Percentiles rank a stretch among this genome's conserved stretches.
phyloP scores from a whole-genome alignment of 139 green algal genomes.

The Nannochloris sp. region DNA sequence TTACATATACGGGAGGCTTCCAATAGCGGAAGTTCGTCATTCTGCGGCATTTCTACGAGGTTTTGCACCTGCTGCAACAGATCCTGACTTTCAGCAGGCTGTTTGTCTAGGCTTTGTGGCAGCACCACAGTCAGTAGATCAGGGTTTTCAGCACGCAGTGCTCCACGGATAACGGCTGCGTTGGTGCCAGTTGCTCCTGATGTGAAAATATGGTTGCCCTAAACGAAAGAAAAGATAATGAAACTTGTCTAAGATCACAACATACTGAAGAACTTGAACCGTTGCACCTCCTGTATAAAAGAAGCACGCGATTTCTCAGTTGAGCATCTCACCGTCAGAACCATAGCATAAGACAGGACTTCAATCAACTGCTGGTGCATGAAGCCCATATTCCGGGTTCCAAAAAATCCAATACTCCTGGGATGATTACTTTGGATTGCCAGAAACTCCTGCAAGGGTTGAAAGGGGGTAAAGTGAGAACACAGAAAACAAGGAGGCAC shows the following conservation, averaged over 20 bases:
- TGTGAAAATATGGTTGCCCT: slow-evolving; percentile 97
- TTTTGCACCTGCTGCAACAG: slow-evolving; percentile 84
- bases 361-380: slow-evolving; percentile 98
- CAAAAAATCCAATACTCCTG: slow-evolving; percentile 94
- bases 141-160: slow-evolving; percentile 82
- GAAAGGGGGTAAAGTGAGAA: background rate
- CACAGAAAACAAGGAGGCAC: background rate
- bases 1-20: slow-evolving; percentile 95
- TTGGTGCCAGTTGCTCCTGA: slow-evolving; percentile 94
- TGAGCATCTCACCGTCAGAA: slow-evolving; percentile 73
- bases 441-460: slow-evolving; percentile 82
- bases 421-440: slow-evolving; percentile 91
- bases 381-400: slow-evolving; percentile 97
- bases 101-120: slow-evolving; percentile 75
- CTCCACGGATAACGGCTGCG: slow-evolving; percentile 93
- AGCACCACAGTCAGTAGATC: slow-evolving; percentile 95
- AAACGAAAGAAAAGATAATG: slow-evolving; percentile 4
- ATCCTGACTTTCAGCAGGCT: slow-evolving; percentile 90
- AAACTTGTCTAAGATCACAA: too few relatives aligned
- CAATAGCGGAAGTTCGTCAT: slow-evolving; percentile 80
- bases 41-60: slow-evolving; percentile 88
- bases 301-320: too few relatives aligned
- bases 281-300: too few relatives aligned
- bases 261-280: too few relatives aligned
- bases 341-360: slow-evolving; percentile 94